phyloP scores from a whole-genome alignment of 177 flowering plant species.

The Vitis hybrid region DNA sequence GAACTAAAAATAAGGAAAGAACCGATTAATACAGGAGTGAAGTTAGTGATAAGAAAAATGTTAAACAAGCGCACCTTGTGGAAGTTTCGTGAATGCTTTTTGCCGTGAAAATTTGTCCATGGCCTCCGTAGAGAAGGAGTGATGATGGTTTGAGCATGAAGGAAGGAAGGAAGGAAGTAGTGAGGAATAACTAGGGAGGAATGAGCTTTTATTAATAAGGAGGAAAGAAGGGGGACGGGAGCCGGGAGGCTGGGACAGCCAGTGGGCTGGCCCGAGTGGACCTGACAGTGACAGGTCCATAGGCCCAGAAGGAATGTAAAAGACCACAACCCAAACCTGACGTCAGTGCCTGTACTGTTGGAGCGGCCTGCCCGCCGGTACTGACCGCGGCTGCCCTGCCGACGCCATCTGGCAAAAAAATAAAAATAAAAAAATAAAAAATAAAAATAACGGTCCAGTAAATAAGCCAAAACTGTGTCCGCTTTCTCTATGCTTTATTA shows the following conservation, averaged over 20 bases:
- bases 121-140: no score
- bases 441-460: constrained; percentile 1
- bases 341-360: constrained; percentile 5
- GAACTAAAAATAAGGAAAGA: not conserved
- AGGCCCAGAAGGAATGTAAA: constrained; percentile 34
- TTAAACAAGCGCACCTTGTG: not conserved
- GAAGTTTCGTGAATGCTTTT: no score
- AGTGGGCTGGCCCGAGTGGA: constrained; percentile 32
- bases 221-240: not conserved
- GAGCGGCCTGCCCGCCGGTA: not conserved
- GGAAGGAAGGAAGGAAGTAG: not conserved
- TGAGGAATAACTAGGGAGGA: not conserved
- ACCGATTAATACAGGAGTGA: not conserved
- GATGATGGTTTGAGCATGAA: not conserved
- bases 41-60: not conserved
- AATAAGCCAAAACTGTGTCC: constrained; percentile 9
- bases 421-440: not conserved
- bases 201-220: not conserved
- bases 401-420: not conserved
- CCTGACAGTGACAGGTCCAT: constrained; percentile 26
- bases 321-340: constrained; percentile 2
- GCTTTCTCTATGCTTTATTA: not conserved
- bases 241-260: constrained; percentile 1
- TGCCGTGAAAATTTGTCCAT: no score
- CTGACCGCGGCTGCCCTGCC: constrained; percentile 17